phyloP scores from a whole-genome alignment of 306 rosid genomes.

The Quercus mongolica region DNA sequence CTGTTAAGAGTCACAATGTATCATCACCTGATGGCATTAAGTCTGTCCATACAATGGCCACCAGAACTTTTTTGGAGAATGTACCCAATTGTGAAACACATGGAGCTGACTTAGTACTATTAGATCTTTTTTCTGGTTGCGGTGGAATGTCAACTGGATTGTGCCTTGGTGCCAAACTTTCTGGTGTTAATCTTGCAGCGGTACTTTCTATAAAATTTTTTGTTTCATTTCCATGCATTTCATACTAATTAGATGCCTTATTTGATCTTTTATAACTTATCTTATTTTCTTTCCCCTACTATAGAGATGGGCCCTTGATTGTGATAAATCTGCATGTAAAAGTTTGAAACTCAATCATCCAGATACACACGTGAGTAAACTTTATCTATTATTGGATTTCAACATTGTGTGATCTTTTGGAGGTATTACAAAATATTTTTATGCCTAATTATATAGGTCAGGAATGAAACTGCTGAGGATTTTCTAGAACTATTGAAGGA shows the following conservation, averaged over 20 bases:
- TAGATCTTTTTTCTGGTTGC: constrained; percentile 89
- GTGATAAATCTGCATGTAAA: constrained; percentile 57
- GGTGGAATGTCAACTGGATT: constrained; percentile 99
- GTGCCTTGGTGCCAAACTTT: constrained; percentile 76
- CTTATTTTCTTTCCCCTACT: constrained; percentile 26
- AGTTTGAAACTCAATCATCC: constrained; percentile 87
- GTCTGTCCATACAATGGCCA: constrained; percentile 26
- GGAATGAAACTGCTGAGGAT: constrained; percentile 83
- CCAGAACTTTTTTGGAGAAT: constrained; percentile 23
- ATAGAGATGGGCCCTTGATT: constrained; percentile 93
- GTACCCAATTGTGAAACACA: constrained; percentile 24
- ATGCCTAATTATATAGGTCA: constrained; percentile 53
- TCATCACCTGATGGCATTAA: constrained; percentile 25
- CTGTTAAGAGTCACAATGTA: constrained; percentile 23
- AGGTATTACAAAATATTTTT: constrained; percentile 8
- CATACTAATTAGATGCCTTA: not conserved
- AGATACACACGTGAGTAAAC: constrained; percentile 58
- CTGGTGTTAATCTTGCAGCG: constrained; percentile 72
- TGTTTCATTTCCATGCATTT: constrained; percentile 15
- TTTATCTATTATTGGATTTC: constrained; percentile 16
- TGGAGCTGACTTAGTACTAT: constrained; percentile 45
- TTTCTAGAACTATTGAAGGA: constrained; percentile 73
- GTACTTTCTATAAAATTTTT: constrained; percentile 31
- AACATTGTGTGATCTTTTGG: not conserved
- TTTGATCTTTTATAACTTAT: constrained; percentile 7